Evolutionary conservation across 495 filamentous ascomycete species (phyloP).

Genomic region (Sabuloglossum arenarium): DNA sequence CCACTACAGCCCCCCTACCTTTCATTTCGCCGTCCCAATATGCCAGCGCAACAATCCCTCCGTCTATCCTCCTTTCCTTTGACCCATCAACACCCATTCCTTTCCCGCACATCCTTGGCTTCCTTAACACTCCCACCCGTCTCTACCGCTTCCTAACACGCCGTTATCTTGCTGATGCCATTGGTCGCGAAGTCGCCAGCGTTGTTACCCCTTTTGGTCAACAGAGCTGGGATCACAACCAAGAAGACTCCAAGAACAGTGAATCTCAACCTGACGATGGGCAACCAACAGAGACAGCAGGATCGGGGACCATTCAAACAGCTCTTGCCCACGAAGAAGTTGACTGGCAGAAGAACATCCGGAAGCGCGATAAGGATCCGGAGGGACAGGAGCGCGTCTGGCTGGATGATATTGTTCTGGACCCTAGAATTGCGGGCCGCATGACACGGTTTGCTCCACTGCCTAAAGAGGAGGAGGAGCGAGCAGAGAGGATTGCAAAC

Average conservation of each 20-base stretch:
- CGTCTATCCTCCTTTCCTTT: constrained; percentile 35
- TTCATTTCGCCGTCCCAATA: constrained; percentile 57
- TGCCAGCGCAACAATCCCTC: constrained; percentile 33
- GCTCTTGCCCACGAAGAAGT: constrained; percentile 56
- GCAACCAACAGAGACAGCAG: not conserved
- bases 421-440: constrained; percentile 51
- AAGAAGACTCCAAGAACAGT: not conserved
- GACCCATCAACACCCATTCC: constrained; percentile 47
- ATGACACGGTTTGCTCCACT: constrained; percentile 55
- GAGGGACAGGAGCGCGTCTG: constrained; percentile 42
- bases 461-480: constrained; percentile 40
- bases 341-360: constrained; percentile 70
- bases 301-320: constrained; percentile 16
- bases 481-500: constrained; percentile 36
- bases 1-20: constrained; percentile 16
- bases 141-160: constrained; percentile 78
- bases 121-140: constrained; percentile 73
- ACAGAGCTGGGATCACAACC: not conserved
- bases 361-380: constrained; percentile 27
- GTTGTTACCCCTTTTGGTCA: constrained; percentile 38
- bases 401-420: constrained; percentile 57
- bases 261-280: constrained; percentile 1
- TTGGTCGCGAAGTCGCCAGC: constrained; percentile 77
- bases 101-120: constrained; percentile 83
- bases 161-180: constrained; percentile 61